Conservation (phyloP, 139 green algal genomes). For the Trebouxia sp. region DNA sequence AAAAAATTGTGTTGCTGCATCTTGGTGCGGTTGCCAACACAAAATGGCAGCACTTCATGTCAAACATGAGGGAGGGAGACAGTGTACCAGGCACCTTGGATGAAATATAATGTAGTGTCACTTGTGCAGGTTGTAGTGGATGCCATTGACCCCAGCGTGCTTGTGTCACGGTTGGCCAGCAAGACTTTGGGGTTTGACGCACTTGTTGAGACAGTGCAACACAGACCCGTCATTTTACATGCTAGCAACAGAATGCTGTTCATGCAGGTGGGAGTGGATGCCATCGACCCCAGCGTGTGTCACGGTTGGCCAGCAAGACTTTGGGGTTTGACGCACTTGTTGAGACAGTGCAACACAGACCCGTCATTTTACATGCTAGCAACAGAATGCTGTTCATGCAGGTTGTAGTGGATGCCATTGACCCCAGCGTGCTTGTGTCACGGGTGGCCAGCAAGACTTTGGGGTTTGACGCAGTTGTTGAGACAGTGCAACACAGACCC, state of each 20-base stretch:
- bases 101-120: too few relatives aligned
- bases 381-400: not conserved
- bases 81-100: too few relatives aligned
- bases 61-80: too few relatives aligned
- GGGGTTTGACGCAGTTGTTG: constrained; percentile 74
- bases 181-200: constrained; percentile 83
- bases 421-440: constrained; percentile 73
- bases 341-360: constrained; percentile 44
- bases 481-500: too few relatives aligned
- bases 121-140: constrained; percentile 90
- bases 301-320: constrained; percentile 43
- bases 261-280: constrained; percentile 90
- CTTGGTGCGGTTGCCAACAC: too few relatives aligned
- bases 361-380: constrained; percentile 62
- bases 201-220: too few relatives aligned
- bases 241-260: too few relatives aligned
- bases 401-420: constrained; percentile 63
- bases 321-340: constrained; percentile 79
- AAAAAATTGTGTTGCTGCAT: too few relatives aligned
- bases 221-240: too few relatives aligned
- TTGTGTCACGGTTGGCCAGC: constrained; percentile 52
- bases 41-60: too few relatives aligned
- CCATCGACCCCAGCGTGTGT: constrained; percentile 76
- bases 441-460: constrained; percentile 55
- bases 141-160: constrained; percentile 76